Conservation (phyloP, 2,329 filamentous ascomycete species). For the Coleophoma crateriformis region DNA sequence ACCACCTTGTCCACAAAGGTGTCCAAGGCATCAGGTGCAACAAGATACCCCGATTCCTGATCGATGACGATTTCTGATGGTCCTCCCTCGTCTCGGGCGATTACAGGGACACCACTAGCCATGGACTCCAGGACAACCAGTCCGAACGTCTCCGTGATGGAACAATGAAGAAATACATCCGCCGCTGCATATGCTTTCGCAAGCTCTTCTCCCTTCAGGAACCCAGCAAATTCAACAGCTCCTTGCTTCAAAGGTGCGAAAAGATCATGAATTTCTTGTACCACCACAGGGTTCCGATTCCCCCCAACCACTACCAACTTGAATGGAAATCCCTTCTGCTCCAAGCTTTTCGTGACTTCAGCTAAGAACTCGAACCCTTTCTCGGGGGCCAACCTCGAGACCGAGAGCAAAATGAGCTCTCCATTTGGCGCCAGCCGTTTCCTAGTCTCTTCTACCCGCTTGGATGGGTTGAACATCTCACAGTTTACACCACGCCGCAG, state of each 20-base stretch:
- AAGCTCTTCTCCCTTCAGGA: constrained; percentile 53
- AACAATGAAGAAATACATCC: constrained; percentile 68
- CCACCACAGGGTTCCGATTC: constrained; percentile 58
- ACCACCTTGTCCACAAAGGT: constrained; percentile 50
- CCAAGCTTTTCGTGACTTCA: constrained; percentile 46
- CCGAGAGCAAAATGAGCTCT: constrained; percentile 60
- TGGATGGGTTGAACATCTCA: constrained; percentile 49
- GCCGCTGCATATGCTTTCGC: constrained; percentile 63
- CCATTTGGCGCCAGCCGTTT: constrained; percentile 51
- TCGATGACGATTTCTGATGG: constrained; percentile 62
- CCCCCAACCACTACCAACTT: constrained; percentile 64
- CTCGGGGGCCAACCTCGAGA: constrained; percentile 62
- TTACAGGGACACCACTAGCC: constrained; percentile 64
- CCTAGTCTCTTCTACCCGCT: constrained; percentile 45
- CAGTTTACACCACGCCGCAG: constrained; percentile 63
- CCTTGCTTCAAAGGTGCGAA: constrained; percentile 47
- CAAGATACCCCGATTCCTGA: constrained; percentile 53
- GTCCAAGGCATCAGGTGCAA: constrained; percentile 52
- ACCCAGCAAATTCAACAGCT: constrained; percentile 61
- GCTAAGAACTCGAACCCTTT: constrained; percentile 68
- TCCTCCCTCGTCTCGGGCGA: constrained; percentile 64
- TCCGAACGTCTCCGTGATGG: constrained; percentile 65
- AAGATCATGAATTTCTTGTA: constrained; percentile 53
- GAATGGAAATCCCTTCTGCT: constrained; percentile 49
- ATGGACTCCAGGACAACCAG: constrained; percentile 66